phyloP scores from a whole-genome alignment of 164 flowering plant genomes.

The Sedum album region DNA sequence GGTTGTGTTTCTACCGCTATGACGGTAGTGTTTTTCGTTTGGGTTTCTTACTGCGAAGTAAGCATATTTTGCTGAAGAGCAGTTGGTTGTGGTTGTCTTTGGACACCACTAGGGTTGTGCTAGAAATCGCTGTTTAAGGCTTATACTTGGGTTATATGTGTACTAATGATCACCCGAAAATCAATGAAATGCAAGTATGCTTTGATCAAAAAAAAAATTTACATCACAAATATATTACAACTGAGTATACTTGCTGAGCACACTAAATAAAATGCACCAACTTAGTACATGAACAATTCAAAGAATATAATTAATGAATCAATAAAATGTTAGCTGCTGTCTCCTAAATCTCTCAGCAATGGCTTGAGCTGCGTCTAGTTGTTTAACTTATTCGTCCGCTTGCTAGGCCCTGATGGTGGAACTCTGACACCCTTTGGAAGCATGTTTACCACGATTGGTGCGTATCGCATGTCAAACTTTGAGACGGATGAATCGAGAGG shows the following conservation, averaged over 20 bases:
- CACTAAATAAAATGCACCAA: not conserved
- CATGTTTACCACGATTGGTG: constrained; percentile 11
- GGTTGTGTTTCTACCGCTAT: too few relatives aligned
- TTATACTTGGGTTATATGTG: too few relatives aligned
- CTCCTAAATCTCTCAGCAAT: not conserved
- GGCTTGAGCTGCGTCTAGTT: constrained; percentile 9
- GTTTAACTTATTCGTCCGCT: constrained; percentile 21
- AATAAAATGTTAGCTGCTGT: not conserved
- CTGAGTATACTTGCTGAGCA: not conserved
- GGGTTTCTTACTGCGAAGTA: too few relatives aligned
- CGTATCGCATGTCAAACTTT: not conserved
- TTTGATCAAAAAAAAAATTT: not conserved
- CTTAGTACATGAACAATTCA: not conserved
- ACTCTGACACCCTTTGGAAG: constrained; percentile 28
- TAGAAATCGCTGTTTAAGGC: too few relatives aligned
- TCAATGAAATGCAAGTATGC: too few relatives aligned
- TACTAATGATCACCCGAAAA: too few relatives aligned
- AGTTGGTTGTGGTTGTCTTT: too few relatives aligned
- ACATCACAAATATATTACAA: not conserved
- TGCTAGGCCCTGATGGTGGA: constrained; percentile 42
- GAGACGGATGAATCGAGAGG: not conserved
- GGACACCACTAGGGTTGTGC: too few relatives aligned
- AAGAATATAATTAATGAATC: constrained; percentile 1
- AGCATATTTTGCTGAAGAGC: too few relatives aligned
- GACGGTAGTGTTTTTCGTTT: too few relatives aligned